Evolutionary conservation across 768 basidiomycete species (phyloP).

Genomic region (Mycena metata): DNA sequence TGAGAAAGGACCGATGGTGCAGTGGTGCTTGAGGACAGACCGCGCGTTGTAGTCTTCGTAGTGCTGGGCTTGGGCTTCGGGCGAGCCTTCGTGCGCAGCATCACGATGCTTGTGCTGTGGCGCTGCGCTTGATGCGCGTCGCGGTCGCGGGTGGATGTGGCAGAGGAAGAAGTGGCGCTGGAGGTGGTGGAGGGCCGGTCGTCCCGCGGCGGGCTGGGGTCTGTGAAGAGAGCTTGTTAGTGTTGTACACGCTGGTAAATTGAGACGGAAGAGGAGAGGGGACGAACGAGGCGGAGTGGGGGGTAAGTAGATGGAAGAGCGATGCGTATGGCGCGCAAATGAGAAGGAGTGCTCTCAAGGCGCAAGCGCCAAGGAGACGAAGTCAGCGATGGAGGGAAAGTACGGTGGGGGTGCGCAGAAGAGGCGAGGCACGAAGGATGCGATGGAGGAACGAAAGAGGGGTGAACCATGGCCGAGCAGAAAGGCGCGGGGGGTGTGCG

Average conservation of each 20-base stretch:
- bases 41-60: too few relatives aligned
- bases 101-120: too few relatives aligned
- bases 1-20: too few relatives aligned
- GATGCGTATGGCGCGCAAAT: conserved; percentile 4
- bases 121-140: too few relatives aligned
- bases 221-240: conserved; percentile 2
- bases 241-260: conserved; percentile 2
- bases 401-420: too few relatives aligned
- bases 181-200: conserved; percentile 1
- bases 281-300: conserved; percentile 7
- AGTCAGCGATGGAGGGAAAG: conserved; percentile 8
- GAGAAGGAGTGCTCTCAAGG: conserved; percentile 4
- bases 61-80: too few relatives aligned
- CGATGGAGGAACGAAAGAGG: conserved; percentile 18
- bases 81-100: too few relatives aligned
- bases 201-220: conserved; percentile 4
- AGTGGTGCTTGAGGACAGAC: too few relatives aligned
- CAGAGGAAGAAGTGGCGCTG: too few relatives aligned
- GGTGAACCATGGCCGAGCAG: conserved; percentile 16
- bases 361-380: not conserved
- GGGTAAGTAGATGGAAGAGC: conserved; percentile 11
- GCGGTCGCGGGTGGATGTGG: too few relatives aligned
- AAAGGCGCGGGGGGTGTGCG: conserved; percentile 4
- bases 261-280: conserved; percentile 2
- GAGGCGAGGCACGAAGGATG: conserved; percentile 13